phyloP scores from a whole-genome alignment of 768 basidiomycete species.

The Boletus tylopilopsis region DNA sequence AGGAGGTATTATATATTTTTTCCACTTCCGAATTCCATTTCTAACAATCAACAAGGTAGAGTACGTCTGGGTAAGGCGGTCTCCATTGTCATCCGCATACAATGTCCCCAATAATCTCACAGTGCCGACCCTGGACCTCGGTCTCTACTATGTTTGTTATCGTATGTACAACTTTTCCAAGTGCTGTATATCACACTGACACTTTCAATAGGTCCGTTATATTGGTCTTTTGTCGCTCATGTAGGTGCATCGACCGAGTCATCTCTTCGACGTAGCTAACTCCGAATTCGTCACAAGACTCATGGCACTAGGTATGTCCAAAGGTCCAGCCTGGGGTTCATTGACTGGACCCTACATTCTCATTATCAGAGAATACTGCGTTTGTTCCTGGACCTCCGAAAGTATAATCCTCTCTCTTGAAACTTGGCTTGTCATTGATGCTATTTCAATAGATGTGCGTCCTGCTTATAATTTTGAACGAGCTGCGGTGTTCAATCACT shows the following conservation, averaged over 20 bases:
- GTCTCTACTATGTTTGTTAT: not conserved
- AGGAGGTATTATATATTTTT: not conserved
- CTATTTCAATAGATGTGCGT: not conserved
- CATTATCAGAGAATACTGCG: not conserved
- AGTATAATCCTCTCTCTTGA: not conserved
- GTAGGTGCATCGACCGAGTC: not conserved
- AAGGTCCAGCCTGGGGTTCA: not conserved
- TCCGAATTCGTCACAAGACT: not conserved
- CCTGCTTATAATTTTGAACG: not conserved
- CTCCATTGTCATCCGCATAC: not conserved
- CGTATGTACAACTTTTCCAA: not conserved
- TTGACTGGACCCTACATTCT: not conserved
- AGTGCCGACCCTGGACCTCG: not conserved
- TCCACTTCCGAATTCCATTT: not conserved
- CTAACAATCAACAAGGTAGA: not conserved
- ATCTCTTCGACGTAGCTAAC: not conserved
- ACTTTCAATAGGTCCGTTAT: not conserved
- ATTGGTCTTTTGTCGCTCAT: not conserved
- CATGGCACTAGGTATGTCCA: not conserved
- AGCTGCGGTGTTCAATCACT: not conserved
- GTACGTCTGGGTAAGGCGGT: not conserved
- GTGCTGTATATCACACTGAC: not conserved
- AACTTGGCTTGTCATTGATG: not conserved
- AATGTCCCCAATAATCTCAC: not conserved
- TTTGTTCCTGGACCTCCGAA: not conserved